Evolutionary conservation across 2,329 filamentous ascomycete genomes (phyloP).

Genomic region (Neonectria hederae): DNA sequence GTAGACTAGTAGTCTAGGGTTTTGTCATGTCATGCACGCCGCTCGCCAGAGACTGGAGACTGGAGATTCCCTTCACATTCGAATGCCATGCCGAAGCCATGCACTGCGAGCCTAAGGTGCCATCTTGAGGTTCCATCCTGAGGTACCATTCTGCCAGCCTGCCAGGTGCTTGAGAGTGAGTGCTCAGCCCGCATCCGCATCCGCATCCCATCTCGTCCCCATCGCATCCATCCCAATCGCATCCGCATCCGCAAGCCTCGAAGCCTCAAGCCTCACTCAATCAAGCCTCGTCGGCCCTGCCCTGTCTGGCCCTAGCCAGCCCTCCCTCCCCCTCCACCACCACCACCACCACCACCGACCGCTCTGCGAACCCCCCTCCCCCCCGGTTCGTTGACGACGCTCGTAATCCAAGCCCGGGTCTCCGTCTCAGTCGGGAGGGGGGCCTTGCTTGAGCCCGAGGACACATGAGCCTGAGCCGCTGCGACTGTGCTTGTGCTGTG

Average conservation of each 20-base stretch:
- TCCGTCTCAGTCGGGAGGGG: background rate
- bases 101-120: background rate
- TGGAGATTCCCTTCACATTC: slow-evolving; percentile 12
- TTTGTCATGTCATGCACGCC: slow-evolving; percentile 25
- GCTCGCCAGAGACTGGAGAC: no score
- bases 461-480: background rate
- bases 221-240: no score
- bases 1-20: background rate
- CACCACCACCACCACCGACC: no score
- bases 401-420: background rate
- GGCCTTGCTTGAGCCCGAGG: slow-evolving; percentile 20
- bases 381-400: background rate
- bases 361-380: background rate
- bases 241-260: background rate
- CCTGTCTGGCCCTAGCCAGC: background rate
- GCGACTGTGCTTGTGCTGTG: background rate
- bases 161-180: no score
- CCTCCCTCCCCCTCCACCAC: background rate
- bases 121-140: background rate
- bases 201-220: background rate
- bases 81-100: slow-evolving; percentile 17
- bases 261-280: background rate
- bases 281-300: background rate
- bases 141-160: background rate
- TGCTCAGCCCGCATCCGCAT: background rate